Conservation (phyloP, 352 stramenopile genomes). For the Phytophthora hybrid region DNA sequence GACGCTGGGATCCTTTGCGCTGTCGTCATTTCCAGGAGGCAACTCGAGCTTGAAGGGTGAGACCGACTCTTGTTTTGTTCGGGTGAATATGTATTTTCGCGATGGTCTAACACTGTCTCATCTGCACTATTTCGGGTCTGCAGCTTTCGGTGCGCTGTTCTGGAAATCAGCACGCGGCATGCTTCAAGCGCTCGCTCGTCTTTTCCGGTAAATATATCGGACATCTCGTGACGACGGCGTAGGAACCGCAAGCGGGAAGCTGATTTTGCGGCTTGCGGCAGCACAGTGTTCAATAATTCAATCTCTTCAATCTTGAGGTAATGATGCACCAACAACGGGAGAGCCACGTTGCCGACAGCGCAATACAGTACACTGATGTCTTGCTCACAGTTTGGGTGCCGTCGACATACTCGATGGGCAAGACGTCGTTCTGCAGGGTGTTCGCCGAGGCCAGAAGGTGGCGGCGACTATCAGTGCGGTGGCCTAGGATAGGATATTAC, state of each 20-base stretch:
- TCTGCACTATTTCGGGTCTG: neutral
- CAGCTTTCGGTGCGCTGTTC: slow-evolving; percentile 72
- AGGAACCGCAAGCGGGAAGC: neutral
- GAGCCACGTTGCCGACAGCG: too few relatives aligned
- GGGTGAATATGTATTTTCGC: neutral
- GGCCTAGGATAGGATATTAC: too few relatives aligned
- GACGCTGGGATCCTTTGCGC: slow-evolving; percentile 63
- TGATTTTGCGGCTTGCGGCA: too few relatives aligned
- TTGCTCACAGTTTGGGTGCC: slow-evolving; percentile 66
- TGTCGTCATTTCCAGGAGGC: slow-evolving; percentile 70
- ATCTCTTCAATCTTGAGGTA: too few relatives aligned
- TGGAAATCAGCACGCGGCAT: slow-evolving; percentile 72
- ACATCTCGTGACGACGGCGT: slow-evolving; percentile 3
- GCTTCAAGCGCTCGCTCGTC: slow-evolving; percentile 62
- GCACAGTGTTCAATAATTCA: too few relatives aligned
- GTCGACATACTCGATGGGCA: slow-evolving; percentile 74
- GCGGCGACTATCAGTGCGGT: slow-evolving; percentile 73
- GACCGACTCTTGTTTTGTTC: neutral
- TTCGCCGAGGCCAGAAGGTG: slow-evolving; percentile 79
- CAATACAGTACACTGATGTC: too few relatives aligned
- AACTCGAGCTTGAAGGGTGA: slow-evolving; percentile 73
- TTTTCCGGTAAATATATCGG: slow-evolving; percentile 57
- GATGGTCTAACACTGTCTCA: neutral
- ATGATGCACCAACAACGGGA: too few relatives aligned
- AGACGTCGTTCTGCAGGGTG: slow-evolving; percentile 74